Conservation (phyloP, 108 stramenopile species). For the Fragilaria crotonensis region DNA sequence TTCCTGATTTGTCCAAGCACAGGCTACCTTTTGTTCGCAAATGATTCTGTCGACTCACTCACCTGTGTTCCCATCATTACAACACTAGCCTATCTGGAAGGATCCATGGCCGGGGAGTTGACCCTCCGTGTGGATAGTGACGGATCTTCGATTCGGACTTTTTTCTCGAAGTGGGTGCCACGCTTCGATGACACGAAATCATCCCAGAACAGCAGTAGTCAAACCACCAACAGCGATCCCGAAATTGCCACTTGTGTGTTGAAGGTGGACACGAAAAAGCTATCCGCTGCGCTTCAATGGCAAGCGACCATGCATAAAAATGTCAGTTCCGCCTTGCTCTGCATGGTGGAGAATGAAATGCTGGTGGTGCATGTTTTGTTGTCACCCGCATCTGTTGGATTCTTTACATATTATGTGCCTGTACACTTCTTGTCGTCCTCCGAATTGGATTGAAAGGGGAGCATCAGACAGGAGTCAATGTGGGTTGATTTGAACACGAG, state of each 20-base stretch:
- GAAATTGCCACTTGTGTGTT: slow-evolving; percentile 30
- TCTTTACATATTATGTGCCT: slow-evolving; percentile 81
- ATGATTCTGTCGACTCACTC: background rate
- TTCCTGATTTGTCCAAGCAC: no score
- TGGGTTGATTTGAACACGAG: no score
- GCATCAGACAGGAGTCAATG: background rate
- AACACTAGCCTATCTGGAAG: slow-evolving; percentile 34
- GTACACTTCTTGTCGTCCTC: slow-evolving; percentile 47
- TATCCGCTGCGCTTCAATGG: slow-evolving; percentile 74
- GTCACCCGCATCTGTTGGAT: slow-evolving; percentile 58
- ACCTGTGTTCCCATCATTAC: background rate
- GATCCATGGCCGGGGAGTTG: slow-evolving; percentile 41
- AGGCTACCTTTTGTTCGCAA: background rate
- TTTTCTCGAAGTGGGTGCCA: slow-evolving; percentile 33
- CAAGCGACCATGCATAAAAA: slow-evolving; percentile 41
- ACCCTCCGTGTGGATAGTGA: slow-evolving; percentile 36
- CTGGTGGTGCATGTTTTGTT: slow-evolving; percentile 69
- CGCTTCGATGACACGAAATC: slow-evolving; percentile 12
- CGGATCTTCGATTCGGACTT: slow-evolving; percentile 40
- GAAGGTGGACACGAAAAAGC: slow-evolving; percentile 79
- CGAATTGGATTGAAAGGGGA: background rate
- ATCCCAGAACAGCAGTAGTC: no score
- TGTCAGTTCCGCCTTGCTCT: slow-evolving; percentile 59
- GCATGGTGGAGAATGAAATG: slow-evolving; percentile 81
- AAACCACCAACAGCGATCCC: background rate